Conservation (phyloP, 164 flowering plant species). For the Berberis thunbergii region DNA sequence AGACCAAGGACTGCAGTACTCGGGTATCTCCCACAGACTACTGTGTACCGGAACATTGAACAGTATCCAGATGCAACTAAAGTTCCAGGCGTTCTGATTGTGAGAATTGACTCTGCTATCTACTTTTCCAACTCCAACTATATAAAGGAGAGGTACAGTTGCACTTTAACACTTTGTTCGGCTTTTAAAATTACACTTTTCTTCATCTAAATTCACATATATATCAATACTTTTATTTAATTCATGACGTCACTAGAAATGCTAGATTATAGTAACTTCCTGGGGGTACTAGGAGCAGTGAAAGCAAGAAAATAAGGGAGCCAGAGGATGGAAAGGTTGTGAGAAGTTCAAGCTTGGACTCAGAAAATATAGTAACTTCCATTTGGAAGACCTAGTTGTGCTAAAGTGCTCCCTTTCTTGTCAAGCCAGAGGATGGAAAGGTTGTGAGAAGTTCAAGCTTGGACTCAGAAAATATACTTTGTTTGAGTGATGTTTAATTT, state of each 20-base stretch:
- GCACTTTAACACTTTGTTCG: not conserved
- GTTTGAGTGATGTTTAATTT: too few relatives aligned
- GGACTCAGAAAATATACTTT: too few relatives aligned
- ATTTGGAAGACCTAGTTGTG: too few relatives aligned
- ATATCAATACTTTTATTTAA: not conserved
- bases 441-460: too few relatives aligned
- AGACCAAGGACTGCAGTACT: conserved; percentile 72
- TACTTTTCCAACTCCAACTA: conserved; percentile 88
- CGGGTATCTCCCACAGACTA: conserved; percentile 56
- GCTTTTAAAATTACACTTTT: not conserved
- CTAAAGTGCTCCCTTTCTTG: too few relatives aligned
- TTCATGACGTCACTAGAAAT: not conserved
- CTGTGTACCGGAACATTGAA: conserved; percentile 53
- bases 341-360: too few relatives aligned
- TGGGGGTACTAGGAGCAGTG: too few relatives aligned
- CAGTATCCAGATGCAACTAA: conserved; percentile 67
- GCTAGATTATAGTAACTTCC: not conserved
- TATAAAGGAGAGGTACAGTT: conserved; percentile 58
- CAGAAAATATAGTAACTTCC: too few relatives aligned
- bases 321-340: too few relatives aligned
- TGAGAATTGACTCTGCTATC: conserved; percentile 76
- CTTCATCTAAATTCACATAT: not conserved
- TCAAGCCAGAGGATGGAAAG: too few relatives aligned
- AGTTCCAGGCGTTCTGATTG: conserved; percentile 56
- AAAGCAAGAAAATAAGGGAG: too few relatives aligned